A percentile compares a stretch with the other conserved stretches of the same genome.
Evolutionary conservation across 352 stramenopile species (phyloP).

Genomic region (Phytophthora aleatoria): DNA sequence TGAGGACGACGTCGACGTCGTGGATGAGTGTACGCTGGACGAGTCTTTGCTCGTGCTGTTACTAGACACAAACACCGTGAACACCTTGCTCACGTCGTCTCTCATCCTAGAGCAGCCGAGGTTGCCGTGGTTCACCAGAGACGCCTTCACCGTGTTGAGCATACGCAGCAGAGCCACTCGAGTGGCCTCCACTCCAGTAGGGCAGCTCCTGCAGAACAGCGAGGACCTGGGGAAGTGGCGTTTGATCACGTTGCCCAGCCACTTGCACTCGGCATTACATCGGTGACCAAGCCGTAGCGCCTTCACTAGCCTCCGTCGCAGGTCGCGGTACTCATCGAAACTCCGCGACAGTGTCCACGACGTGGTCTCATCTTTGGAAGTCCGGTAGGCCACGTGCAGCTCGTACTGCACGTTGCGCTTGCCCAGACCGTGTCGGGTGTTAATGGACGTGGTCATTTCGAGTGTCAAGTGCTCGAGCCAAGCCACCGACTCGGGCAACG

Average conservation of each 20-base stretch:
- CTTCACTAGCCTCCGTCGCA: slow-evolving; percentile 47
- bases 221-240: slow-evolving; percentile 54
- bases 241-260: slow-evolving; percentile 58
- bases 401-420: slow-evolving; percentile 37
- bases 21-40: slow-evolving; percentile 1
- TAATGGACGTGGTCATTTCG: slow-evolving; percentile 32
- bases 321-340: slow-evolving; percentile 48
- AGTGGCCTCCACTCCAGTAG: slow-evolving; percentile 31
- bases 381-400: slow-evolving; percentile 38
- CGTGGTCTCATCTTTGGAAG: slow-evolving; percentile 27
- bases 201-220: slow-evolving; percentile 38
- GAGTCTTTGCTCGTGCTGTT: slow-evolving; percentile 7
- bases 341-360: slow-evolving; percentile 36
- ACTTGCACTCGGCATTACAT: slow-evolving; percentile 65
- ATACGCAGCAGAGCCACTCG: slow-evolving; percentile 35
- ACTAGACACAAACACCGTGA: slow-evolving; percentile 33
- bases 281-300: slow-evolving; percentile 51
- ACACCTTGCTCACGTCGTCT: slow-evolving; percentile 37
- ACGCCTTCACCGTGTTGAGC: slow-evolving; percentile 42
- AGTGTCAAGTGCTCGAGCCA: slow-evolving; percentile 38
- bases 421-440: slow-evolving; percentile 20
- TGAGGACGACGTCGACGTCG: slow-evolving; percentile 12
- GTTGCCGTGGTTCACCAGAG: slow-evolving; percentile 43
- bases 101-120: slow-evolving; percentile 35
- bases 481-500: slow-evolving; percentile 35